A percentile compares a stretch with the other conserved stretches of the same genome.
Evolutionary conservation across 805 yeast species (phyloP).

Genomic region (Candida sithepensis): DNA sequence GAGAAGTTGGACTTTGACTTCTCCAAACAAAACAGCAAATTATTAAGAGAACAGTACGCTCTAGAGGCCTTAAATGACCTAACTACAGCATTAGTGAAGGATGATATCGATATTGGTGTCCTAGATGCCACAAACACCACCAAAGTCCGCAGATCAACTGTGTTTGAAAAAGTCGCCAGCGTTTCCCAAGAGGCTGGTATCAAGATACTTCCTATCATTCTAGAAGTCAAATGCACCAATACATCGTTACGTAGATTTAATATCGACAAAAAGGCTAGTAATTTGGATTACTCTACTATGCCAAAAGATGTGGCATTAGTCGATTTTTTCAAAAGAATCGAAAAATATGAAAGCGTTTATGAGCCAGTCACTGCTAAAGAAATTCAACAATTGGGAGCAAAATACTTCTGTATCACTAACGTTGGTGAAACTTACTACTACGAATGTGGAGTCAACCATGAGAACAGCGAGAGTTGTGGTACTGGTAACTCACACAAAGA

Average conservation of each 20-base stretch:
- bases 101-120: constrained; percentile 86
- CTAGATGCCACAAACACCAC: constrained; percentile 73
- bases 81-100: constrained; percentile 65
- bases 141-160: constrained; percentile 50
- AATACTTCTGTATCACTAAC: constrained; percentile 30
- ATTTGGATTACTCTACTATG: constrained; percentile 54
- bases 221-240: constrained; percentile 61
- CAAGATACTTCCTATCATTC: constrained; percentile 45
- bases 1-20: constrained; percentile 28
- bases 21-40: constrained; percentile 41
- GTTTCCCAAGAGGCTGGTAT: constrained; percentile 44
- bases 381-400: constrained; percentile 22
- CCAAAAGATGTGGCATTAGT: constrained; percentile 49
- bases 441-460: constrained; percentile 29
- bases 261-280: constrained; percentile 60
- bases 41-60: constrained; percentile 87
- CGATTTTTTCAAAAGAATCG: constrained; percentile 58
- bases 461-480: background rate
- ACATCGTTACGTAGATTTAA: constrained; percentile 50
- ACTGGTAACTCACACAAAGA: constrained; percentile 5
- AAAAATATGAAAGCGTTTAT: constrained; percentile 43
- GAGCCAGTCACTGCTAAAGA: constrained; percentile 36
- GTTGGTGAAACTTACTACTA: constrained; percentile 34
- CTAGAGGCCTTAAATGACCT: constrained; percentile 84
- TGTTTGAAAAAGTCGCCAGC: constrained; percentile 49